phyloP scores from a whole-genome alignment of 306 rosid genomes.

The Quercus engelmannii region DNA sequence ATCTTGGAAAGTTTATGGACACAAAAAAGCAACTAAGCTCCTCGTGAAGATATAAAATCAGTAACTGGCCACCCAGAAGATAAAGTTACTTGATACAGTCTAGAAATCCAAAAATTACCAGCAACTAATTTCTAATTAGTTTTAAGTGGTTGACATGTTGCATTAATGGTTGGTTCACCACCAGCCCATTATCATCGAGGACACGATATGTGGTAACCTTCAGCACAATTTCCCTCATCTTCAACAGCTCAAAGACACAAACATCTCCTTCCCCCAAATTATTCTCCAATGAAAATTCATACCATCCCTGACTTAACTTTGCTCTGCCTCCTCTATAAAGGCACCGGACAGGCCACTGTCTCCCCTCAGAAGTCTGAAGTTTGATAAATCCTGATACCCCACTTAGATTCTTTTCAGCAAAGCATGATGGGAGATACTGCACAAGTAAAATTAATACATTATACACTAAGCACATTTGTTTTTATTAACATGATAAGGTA shows the following conservation, averaged over 20 bases:
- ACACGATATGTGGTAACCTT: constrained; percentile 74
- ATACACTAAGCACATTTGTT: not conserved
- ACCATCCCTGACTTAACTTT: constrained; percentile 98
- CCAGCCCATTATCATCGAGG: constrained; percentile 46
- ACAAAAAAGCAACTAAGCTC: constrained; percentile 42
- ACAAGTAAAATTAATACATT: constrained; percentile 4
- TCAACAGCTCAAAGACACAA: constrained; percentile 83
- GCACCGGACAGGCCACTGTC: constrained; percentile 92
- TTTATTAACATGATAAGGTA: not conserved
- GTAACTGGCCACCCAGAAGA: constrained; percentile 32
- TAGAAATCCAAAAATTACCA: constrained; percentile 10
- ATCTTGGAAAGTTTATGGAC: constrained; percentile 38
- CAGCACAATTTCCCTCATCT: constrained; percentile 64
- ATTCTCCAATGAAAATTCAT: constrained; percentile 77
- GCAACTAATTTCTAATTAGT: constrained; percentile 50
- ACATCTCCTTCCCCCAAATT: constrained; percentile 95
- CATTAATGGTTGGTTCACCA: constrained; percentile 38
- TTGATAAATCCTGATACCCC: constrained; percentile 93
- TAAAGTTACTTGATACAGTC: constrained; percentile 34
- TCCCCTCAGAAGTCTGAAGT: constrained; percentile 74
- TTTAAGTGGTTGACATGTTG: constrained; percentile 39
- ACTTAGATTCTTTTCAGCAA: constrained; percentile 85
- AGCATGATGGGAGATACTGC: constrained; percentile 97
- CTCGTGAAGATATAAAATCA: constrained; percentile 45
- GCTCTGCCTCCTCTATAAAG: constrained; percentile 87